A percentile compares a stretch with the other conserved stretches of the same genome.
Evolutionary conservation across 768 basidiomycete genomes (phyloP).

Genomic region (Suillus placidus): DNA sequence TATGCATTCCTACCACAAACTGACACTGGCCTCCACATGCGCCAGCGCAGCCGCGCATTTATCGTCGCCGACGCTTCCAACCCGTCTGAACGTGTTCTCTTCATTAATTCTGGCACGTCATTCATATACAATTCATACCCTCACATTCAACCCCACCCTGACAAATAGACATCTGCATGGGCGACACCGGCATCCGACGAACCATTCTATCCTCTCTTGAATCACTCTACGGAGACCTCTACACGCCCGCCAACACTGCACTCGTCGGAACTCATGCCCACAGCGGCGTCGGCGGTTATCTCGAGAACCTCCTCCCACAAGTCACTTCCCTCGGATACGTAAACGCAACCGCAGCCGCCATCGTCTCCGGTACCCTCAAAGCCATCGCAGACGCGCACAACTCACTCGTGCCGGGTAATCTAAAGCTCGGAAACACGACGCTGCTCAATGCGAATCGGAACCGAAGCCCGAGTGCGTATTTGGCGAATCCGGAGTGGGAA

Average conservation of each 20-base stretch:
- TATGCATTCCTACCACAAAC: constrained; percentile 68
- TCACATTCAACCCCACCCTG: constrained; percentile 20
- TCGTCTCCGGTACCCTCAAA: constrained; percentile 66
- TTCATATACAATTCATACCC: not conserved
- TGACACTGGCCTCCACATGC: constrained; percentile 77
- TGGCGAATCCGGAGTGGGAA: constrained; percentile 74
- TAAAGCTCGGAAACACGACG: constrained; percentile 70
- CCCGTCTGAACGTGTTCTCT: constrained; percentile 63
- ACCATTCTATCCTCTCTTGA: constrained; percentile 64
- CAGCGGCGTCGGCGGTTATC: constrained; percentile 76
- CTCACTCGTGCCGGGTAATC: constrained; percentile 58
- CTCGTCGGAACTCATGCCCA: constrained; percentile 78
- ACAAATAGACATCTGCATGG: constrained; percentile 70
- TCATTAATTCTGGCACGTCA: constrained; percentile 68
- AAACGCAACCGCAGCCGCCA: constrained; percentile 69
- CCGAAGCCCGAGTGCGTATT: constrained; percentile 74
- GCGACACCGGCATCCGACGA: constrained; percentile 74
- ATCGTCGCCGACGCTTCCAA: constrained; percentile 66
- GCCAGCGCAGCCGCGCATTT: constrained; percentile 76
- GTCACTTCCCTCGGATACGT: constrained; percentile 76
- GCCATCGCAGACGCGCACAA: constrained; percentile 71
- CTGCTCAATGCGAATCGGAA: constrained; percentile 72
- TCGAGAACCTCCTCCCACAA: constrained; percentile 79
- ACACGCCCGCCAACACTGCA: constrained; percentile 71
- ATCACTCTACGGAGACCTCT: constrained; percentile 60